A percentile compares a stretch with the other conserved stretches of the same genome.
These are phyloP conservation scores for Brassica juncea DNA, from an alignment of 345 rosid species.

Conservation along the genomic window DNA sequence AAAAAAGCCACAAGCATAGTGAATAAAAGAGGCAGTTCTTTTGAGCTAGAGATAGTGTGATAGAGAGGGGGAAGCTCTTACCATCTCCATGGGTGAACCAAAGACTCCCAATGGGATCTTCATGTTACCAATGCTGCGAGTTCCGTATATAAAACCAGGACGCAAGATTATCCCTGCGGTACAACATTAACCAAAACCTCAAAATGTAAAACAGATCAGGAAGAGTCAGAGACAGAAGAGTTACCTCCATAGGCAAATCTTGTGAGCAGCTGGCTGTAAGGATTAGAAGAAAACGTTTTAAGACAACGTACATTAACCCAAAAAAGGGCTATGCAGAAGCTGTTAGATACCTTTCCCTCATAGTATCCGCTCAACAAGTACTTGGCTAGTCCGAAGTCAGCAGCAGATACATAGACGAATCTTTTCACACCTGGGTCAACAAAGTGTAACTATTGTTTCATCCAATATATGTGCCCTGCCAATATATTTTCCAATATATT, in stretches of 20 bases:
- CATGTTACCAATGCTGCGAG: slow-evolving; percentile 75
- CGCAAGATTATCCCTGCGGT: slow-evolving; percentile 82
- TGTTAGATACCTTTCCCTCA: slow-evolving; percentile 74
- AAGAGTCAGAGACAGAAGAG: no score
- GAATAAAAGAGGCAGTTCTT: slow-evolving; percentile 15
- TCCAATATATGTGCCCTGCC: not conserved
- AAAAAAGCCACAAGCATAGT: not conserved
- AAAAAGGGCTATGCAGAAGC: no score
- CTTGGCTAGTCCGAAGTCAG: slow-evolving; percentile 81
- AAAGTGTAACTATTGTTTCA: no score
- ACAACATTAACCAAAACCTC: slow-evolving; percentile 12
- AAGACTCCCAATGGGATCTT: slow-evolving; percentile 78
- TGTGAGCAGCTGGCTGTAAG: no score
- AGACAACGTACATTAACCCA: no score
- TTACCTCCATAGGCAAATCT: no score
- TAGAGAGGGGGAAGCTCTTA: no score
- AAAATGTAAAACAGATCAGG: no score
- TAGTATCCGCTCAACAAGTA: slow-evolving; percentile 78
- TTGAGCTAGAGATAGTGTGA: no score
- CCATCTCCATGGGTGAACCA: no score
- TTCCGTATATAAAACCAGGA: slow-evolving; percentile 95
- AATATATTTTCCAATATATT: not conserved
- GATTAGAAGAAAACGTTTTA: no score
- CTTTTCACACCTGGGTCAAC: slow-evolving; percentile 70
- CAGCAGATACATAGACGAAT: slow-evolving; percentile 87